phyloP scores from a whole-genome alignment of 495 filamentous ascomycete species.

The Collariella sp. region DNA sequence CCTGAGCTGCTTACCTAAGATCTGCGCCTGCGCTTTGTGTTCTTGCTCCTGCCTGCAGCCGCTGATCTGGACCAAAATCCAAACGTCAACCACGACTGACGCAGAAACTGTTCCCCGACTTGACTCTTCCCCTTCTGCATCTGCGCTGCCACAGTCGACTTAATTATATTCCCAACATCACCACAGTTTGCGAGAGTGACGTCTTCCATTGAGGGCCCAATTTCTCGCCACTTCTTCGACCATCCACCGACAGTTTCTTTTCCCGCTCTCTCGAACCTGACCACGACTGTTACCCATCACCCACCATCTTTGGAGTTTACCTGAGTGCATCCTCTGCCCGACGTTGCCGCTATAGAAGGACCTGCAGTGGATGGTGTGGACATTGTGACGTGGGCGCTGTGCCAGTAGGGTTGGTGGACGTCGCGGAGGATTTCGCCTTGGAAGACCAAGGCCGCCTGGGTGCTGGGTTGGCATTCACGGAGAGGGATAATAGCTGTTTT shows the following conservation, averaged over 20 bases:
- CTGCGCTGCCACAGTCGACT: too few relatives aligned
- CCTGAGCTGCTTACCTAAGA: neutral
- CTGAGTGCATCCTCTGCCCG: neutral
- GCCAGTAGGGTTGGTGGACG: neutral
- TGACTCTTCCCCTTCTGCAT: too few relatives aligned
- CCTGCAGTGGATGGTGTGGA: constrained; percentile 10
- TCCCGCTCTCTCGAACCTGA: too few relatives aligned
- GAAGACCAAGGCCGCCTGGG: neutral
- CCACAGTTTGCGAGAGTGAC: too few relatives aligned
- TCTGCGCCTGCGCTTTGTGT: neutral
- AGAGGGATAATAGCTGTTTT: constrained; percentile 13
- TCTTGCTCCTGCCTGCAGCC: neutral
- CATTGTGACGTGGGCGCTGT: constrained; percentile 4
- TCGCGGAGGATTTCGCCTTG: neutral
- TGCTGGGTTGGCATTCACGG: constrained; percentile 1
- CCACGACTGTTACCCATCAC: too few relatives aligned
- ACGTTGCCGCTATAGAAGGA: neutral
- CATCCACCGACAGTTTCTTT: too few relatives aligned
- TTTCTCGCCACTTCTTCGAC: too few relatives aligned
- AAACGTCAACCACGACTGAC: neutral
- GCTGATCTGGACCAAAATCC: neutral
- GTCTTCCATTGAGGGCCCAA: too few relatives aligned
- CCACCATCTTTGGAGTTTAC: too few relatives aligned
- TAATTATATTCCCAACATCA: too few relatives aligned
- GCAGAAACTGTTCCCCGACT: neutral